Conservation (phyloP, 805 yeast genomes). For the Pichia rugopelliculosa region DNA sequence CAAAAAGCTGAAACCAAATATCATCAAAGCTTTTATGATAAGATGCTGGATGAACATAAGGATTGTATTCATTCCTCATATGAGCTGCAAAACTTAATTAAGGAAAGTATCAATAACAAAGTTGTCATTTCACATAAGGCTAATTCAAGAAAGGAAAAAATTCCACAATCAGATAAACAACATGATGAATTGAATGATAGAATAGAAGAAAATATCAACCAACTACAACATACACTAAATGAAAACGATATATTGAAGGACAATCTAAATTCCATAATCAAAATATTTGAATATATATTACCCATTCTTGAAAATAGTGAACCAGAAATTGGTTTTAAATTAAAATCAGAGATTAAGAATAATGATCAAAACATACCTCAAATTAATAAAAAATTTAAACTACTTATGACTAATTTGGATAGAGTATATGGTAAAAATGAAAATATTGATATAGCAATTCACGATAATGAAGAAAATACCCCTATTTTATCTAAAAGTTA, state of each 20-base stretch:
- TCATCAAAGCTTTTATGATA: conserved; percentile 4
- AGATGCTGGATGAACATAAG: conserved; percentile 1
- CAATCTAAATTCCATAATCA: background rate
- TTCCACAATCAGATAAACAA: background rate
- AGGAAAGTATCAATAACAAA: background rate
- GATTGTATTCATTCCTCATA: background rate
- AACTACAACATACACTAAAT: background rate
- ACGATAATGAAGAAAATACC: conserved; percentile 20
- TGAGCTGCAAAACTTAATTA: conserved; percentile 1
- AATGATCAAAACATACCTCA: background rate
- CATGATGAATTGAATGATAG: background rate
- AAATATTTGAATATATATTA: background rate
- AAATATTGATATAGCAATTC: conserved; percentile 25
- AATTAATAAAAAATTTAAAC: background rate
- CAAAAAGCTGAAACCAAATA: no score
- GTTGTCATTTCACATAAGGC: background rate
- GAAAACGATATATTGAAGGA: no score
- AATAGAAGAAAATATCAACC: background rate
- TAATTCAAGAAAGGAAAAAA: background rate
- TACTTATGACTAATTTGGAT: background rate
- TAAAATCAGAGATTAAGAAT: conserved; percentile 1
- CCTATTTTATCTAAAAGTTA: conserved; percentile 47
- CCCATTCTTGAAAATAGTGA: conserved; percentile 2
- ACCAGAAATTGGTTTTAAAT: conserved; percentile 21
- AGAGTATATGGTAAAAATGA: conserved; percentile 26